Evolutionary conservation across 371 early-diverging fungal genomes (phyloP).

Genomic region (Globomyces sp.): DNA sequence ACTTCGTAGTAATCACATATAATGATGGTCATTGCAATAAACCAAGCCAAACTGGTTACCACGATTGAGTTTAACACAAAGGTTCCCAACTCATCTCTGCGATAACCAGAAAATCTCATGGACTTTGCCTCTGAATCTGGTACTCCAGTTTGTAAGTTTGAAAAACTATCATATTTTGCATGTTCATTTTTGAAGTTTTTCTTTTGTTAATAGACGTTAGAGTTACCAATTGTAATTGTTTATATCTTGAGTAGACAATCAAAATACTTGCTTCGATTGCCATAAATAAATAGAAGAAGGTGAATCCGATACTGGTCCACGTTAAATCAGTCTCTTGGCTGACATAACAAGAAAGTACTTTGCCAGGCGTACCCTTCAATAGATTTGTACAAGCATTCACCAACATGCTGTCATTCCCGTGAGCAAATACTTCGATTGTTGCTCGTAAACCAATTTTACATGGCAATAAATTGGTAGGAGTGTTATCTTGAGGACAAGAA

Average conservation of each 20-base stretch:
- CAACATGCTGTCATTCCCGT: constrained; percentile 2
- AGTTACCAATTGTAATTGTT: constrained; percentile 6
- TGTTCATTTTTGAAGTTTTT: neutral
- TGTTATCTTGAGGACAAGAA: constrained; percentile 30
- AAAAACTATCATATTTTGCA: constrained; percentile 9
- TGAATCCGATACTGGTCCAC: constrained; percentile 31
- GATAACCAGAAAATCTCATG: constrained; percentile 64
- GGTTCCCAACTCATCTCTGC: constrained; percentile 54
- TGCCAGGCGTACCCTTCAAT: neutral
- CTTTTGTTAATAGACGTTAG: neutral
- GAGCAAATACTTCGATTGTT: constrained; percentile 5
- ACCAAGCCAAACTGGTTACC: constrained; percentile 57
- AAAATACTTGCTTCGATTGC: constrained; percentile 26
- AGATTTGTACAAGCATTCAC: neutral
- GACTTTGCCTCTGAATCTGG: constrained; percentile 20
- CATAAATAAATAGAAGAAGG: constrained; percentile 31
- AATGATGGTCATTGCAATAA: constrained; percentile 65
- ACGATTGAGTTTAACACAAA: constrained; percentile 54
- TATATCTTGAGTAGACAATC: constrained; percentile 24
- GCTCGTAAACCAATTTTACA: constrained; percentile 29
- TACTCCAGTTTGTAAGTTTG: constrained; percentile 14
- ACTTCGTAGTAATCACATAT: constrained; percentile 68
- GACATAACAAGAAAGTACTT: neutral
- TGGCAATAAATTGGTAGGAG: constrained; percentile 12
- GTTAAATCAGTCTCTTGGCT: constrained; percentile 17